Percentiles rank a stretch among this genome's conserved stretches.
Conservation (phyloP, 805 yeast species). For the Ogataea methylovora region DNA sequence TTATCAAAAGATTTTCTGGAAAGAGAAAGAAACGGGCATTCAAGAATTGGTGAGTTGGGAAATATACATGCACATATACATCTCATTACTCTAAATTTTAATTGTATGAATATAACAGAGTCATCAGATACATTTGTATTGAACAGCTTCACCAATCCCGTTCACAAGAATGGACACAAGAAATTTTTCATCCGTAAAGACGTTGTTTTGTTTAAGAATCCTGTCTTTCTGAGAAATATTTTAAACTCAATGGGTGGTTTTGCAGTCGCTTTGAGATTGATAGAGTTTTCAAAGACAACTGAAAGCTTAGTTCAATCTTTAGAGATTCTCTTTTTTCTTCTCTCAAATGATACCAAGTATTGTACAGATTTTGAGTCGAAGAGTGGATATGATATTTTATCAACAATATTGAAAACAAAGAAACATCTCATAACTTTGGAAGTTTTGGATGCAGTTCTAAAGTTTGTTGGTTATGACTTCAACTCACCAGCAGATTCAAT, state of each 20-base stretch:
- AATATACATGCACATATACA: no score
- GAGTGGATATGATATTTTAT: slow-evolving; percentile 54
- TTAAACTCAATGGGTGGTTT: slow-evolving; percentile 46
- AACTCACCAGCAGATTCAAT: slow-evolving; percentile 46
- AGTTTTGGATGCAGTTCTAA: slow-evolving; percentile 40
- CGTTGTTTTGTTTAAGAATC: slow-evolving; percentile 14
- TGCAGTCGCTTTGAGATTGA: slow-evolving; percentile 33
- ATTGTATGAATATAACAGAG: no score
- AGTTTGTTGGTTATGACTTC: slow-evolving; percentile 49
- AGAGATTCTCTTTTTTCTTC: slow-evolving; percentile 32
- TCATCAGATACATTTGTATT: no score
- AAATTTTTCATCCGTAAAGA: no score
- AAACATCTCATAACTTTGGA: slow-evolving; percentile 30
- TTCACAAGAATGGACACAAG: no score
- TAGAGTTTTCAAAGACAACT: slow-evolving; percentile 36
- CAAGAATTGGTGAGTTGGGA: no score
- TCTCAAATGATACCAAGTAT: slow-evolving; percentile 43
- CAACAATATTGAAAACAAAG: slow-evolving; percentile 44
- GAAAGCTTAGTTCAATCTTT: slow-evolving; percentile 27
- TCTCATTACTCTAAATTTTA: no score
- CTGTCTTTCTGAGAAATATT: slow-evolving; percentile 5
- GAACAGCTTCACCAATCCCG: no score
- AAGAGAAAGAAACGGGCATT: no score
- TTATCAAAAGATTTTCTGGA: slow-evolving; percentile 1
- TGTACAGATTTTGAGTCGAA: slow-evolving; percentile 50